These are phyloP conservation scores for Mortierella sp. DNA, from an alignment of 371 early-diverging fungal genomes.

Conservation along the genomic window DNA sequence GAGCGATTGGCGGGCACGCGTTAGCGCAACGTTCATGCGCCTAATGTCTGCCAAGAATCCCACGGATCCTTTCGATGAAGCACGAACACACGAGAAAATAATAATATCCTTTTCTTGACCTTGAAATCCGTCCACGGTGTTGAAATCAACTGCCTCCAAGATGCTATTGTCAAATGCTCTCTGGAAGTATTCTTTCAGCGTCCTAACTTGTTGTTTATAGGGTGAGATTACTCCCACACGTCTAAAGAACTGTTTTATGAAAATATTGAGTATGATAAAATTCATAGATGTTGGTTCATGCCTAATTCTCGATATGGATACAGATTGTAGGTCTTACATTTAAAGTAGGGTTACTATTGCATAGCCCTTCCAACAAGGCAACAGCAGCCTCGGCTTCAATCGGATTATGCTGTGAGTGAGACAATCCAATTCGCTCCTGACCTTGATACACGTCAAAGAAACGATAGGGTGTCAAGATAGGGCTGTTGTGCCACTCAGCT, in stretches of 20 bases:
- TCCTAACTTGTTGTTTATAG: constrained; percentile 89
- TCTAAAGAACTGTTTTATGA: constrained; percentile 69
- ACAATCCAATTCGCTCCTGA: constrained; percentile 72
- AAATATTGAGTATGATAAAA: neutral
- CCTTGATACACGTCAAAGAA: constrained; percentile 85
- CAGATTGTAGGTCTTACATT: constrained; percentile 63
- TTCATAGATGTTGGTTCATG: too few relatives aligned
- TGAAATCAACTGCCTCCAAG: constrained; percentile 87
- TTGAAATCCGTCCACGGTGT: constrained; percentile 99
- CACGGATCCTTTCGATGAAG: constrained; percentile 72
- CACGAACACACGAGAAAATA: constrained; percentile 95
- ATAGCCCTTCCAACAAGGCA: constrained; percentile 73
- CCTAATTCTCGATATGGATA: too few relatives aligned
- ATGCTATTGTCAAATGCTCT: constrained; percentile 72
- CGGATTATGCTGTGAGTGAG: constrained; percentile 85
- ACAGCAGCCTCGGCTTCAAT: constrained; percentile 85
- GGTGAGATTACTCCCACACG: constrained; percentile 93
- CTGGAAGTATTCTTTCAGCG: constrained; percentile 76
- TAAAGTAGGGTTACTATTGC: constrained; percentile 66
- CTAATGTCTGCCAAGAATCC: constrained; percentile 94
- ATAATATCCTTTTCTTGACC: constrained; percentile 99
- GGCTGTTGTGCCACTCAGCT: constrained; percentile 84
- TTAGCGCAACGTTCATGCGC: constrained; percentile 96
- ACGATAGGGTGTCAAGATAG: constrained; percentile 78
- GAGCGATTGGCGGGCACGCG: constrained; percentile 91